These are phyloP conservation scores for Lycium barbarum DNA, from an alignment of 257 asterid genomes.

Conservation along the genomic window DNA sequence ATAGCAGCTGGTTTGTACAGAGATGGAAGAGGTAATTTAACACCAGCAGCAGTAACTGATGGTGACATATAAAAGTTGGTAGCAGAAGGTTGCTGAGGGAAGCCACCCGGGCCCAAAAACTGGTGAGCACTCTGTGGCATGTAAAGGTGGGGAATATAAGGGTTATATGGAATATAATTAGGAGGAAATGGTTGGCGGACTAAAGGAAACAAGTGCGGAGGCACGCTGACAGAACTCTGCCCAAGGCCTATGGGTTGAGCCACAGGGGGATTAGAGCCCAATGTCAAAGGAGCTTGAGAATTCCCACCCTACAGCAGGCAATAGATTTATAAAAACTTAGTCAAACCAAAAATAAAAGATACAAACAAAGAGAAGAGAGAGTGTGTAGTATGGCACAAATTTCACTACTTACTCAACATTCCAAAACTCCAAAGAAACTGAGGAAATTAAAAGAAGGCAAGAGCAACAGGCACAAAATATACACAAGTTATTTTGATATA, in stretches of 20 bases:
- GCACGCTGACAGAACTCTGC: constrained; percentile 50
- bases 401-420: not conserved
- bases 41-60: constrained; percentile 50
- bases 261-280: constrained; percentile 44
- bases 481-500: not conserved
- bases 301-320: constrained; percentile 48
- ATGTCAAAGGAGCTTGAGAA: constrained; percentile 45
- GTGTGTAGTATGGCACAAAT: not conserved
- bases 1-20: constrained; percentile 51
- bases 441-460: not conserved
- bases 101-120: constrained; percentile 56
- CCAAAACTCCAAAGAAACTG: not conserved
- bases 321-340: not conserved
- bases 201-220: constrained; percentile 56
- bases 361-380: not conserved
- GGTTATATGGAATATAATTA: constrained; percentile 57
- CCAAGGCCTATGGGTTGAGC: constrained; percentile 48
- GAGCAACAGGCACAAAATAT: constrained; percentile 10
- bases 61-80: constrained; percentile 55
- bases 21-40: constrained; percentile 50
- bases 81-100: constrained; percentile 60
- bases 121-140: constrained; percentile 61
- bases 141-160: constrained; percentile 58
- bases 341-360: not conserved
- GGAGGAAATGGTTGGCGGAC: constrained; percentile 64